Evolutionary conservation across 2,329 filamentous ascomycete species (phyloP).

Genomic region (Paecilomyces fulvus): DNA sequence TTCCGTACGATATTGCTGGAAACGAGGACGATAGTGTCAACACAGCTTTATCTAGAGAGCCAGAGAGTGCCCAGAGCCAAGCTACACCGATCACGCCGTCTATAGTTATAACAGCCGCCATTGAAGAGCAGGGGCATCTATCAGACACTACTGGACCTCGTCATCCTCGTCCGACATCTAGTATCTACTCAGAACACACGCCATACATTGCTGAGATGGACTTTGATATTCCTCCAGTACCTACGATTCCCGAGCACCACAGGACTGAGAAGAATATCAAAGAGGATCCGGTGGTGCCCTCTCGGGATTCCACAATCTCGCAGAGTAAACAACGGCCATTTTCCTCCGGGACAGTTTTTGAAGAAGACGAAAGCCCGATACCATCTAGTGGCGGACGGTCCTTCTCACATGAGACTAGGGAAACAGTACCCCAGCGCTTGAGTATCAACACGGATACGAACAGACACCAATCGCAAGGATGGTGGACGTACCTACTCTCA

Average conservation of each 20-base stretch:
- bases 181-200: slow-evolving; percentile 36
- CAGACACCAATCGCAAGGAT: slow-evolving; percentile 38
- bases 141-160: slow-evolving; percentile 14
- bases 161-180: slow-evolving; percentile 30
- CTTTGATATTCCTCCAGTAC: slow-evolving; percentile 30
- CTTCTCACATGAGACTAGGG: slow-evolving; percentile 21
- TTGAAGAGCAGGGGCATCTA: slow-evolving; percentile 30
- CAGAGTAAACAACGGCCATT: slow-evolving; percentile 20
- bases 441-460: slow-evolving; percentile 29
- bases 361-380: slow-evolving; percentile 22
- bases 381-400: slow-evolving; percentile 11
- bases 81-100: slow-evolving; percentile 35
- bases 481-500: slow-evolving; percentile 42
- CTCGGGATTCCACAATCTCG: slow-evolving; percentile 9
- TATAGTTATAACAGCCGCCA: slow-evolving; percentile 39
- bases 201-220: slow-evolving; percentile 17
- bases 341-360: slow-evolving; percentile 30
- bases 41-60: slow-evolving; percentile 11
- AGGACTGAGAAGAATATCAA: slow-evolving; percentile 6
- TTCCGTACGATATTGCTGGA: slow-evolving; percentile 26
- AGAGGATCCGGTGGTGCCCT: slow-evolving; percentile 7
- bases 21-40: slow-evolving; percentile 9
- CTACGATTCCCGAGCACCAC: slow-evolving; percentile 29
- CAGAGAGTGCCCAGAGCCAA: slow-evolving; percentile 20
- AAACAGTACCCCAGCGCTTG: slow-evolving; percentile 20